Evolutionary conservation across 768 basidiomycete species (phyloP).

Genomic region (Scleroderma bovista): DNA sequence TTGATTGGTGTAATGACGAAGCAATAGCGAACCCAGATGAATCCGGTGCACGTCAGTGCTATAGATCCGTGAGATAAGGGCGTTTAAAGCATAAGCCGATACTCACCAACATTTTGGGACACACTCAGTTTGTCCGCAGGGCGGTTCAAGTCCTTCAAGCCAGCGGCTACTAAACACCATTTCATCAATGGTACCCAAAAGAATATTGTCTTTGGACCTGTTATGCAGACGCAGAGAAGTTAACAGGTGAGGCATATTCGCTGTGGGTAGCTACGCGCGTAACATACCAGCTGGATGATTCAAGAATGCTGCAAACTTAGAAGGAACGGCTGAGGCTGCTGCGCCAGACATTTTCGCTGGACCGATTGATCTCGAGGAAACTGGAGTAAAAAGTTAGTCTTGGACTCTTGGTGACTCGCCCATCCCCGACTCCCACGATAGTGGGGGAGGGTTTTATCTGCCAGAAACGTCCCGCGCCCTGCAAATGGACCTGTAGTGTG

Average conservation of each 20-base stretch:
- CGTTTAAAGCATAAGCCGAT: not conserved
- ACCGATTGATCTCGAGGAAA: not conserved
- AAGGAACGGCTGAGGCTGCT: slow-evolving; percentile 68
- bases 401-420: too few species aligned
- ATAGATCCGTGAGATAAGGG: slow-evolving; percentile 6
- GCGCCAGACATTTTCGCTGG: slow-evolving; percentile 66
- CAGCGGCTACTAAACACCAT: slow-evolving; percentile 82
- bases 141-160: slow-evolving; percentile 76
- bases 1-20: slow-evolving; percentile 92
- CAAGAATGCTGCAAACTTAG: slow-evolving; percentile 78
- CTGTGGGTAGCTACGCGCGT: not conserved
- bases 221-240: not conserved
- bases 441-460: not conserved
- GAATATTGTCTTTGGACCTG: slow-evolving; percentile 91
- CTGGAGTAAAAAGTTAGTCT: too few species aligned
- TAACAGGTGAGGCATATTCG: slow-evolving; percentile 6
- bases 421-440: too few species aligned
- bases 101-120: slow-evolving; percentile 86
- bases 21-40: slow-evolving; percentile 99
- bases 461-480: not conserved
- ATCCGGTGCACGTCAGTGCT: slow-evolving; percentile 91
- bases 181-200: slow-evolving; percentile 98
- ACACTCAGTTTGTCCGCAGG: slow-evolving; percentile 93
- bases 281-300: slow-evolving; percentile 88
- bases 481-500: not conserved